These are phyloP conservation scores for Eimeria praecox DNA, from an alignment of 169 alveolate species.

Conservation along the genomic window DNA sequence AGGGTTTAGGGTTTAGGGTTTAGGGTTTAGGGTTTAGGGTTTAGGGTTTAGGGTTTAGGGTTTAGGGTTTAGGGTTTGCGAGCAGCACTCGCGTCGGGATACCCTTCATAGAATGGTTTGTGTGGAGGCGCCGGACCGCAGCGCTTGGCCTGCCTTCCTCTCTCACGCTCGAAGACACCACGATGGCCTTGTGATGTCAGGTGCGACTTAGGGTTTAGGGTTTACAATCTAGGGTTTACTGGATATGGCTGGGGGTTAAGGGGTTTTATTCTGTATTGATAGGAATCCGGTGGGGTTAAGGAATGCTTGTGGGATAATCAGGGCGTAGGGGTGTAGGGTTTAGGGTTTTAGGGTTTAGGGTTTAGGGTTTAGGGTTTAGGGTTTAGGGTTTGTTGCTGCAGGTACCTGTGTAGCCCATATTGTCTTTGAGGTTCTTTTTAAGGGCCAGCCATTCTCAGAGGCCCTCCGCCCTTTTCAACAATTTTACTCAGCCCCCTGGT, in stretches of 20 bases:
- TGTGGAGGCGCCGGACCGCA: constrained; percentile 38
- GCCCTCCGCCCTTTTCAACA: background rate
- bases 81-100: constrained; percentile 49
- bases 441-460: constrained; percentile 34
- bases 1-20: background rate
- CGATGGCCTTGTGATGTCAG: constrained; percentile 59
- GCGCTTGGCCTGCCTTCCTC: background rate
- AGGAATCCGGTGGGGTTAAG: background rate
- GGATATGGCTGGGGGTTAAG: background rate
- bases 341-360: background rate
- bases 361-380: background rate
- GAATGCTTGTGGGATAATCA: no score
- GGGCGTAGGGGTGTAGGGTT: no score
- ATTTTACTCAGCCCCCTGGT: constrained; percentile 68
- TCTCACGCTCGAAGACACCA: constrained; percentile 72
- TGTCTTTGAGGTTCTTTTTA: constrained; percentile 27
- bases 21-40: background rate
- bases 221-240: constrained; percentile 1
- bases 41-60: background rate
- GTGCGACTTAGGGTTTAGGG: background rate
- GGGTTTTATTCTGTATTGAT: background rate
- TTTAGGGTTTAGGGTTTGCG: background rate
- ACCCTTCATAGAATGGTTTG: constrained; percentile 62
- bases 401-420: constrained; percentile 60
- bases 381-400: constrained; percentile 18